Evolutionary conservation across 1,139 yeast genomes (phyloP).

Genomic region (Candida sp.): DNA sequence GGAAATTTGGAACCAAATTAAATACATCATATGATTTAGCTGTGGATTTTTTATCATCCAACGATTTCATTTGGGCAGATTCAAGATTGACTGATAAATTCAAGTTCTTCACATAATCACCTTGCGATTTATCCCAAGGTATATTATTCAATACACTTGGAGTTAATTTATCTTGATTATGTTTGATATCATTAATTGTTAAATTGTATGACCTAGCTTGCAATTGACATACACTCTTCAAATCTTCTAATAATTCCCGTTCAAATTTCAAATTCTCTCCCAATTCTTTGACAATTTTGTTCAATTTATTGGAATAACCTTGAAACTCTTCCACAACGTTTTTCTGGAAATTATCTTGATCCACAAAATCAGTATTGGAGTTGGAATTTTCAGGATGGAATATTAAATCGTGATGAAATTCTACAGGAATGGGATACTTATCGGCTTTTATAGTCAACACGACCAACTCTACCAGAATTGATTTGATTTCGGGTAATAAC

Average conservation of each 20-base stretch:
- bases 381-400: constrained; percentile 16
- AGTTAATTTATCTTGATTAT: constrained; percentile 1
- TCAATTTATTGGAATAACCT: constrained; percentile 16
- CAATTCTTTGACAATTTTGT: constrained; percentile 15
- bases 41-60: not conserved
- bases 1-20: constrained; percentile 38
- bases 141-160: constrained; percentile 5
- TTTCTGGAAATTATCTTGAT: constrained; percentile 21
- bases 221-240: constrained; percentile 24
- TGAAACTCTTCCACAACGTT: constrained; percentile 22
- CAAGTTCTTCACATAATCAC: constrained; percentile 6
- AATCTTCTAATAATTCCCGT: constrained; percentile 25
- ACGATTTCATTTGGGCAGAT: constrained; percentile 8
- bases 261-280: constrained; percentile 30
- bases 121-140: constrained; percentile 1
- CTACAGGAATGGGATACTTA: constrained; percentile 33
- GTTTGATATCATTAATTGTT: constrained; percentile 12
- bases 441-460: constrained; percentile 31
- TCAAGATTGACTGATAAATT: constrained; percentile 9
- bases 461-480: constrained; percentile 26
- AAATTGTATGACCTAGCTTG: constrained; percentile 27
- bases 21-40: constrained; percentile 13
- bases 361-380: constrained; percentile 10
- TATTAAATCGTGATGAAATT: constrained; percentile 38
- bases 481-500: constrained; percentile 27